These are phyloP conservation scores for Withania somnifera DNA, from an alignment of 305 asterid species.

Conservation along the genomic window DNA sequence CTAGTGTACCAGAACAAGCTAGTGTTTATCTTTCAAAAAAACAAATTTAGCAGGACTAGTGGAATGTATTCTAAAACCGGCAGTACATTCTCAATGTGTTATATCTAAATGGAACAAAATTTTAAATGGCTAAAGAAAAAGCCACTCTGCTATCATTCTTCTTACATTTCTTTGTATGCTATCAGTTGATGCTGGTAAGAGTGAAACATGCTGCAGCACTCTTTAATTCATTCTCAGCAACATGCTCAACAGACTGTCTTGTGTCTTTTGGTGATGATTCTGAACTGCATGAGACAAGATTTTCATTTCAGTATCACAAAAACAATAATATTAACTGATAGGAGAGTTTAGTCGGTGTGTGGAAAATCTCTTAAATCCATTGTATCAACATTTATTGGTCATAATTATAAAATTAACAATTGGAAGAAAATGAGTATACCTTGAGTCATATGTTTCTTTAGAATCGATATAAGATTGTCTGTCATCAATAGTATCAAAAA, in stretches of 20 bases:
- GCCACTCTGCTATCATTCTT: conserved; percentile 9
- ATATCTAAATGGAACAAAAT: neutral
- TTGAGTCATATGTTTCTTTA: conserved; percentile 57
- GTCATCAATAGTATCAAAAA: conserved; percentile 55
- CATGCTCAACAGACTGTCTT: conserved; percentile 46
- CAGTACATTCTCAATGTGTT: neutral
- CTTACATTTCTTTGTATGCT: conserved; percentile 5
- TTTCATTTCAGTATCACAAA: neutral
- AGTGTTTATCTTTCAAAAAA: neutral
- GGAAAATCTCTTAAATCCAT: neutral
- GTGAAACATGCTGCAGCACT: conserved; percentile 73
- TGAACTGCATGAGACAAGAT: conserved; percentile 37
- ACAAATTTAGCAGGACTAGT: neutral
- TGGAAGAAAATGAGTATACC: conserved; percentile 23
- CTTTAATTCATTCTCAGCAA: conserved; percentile 62
- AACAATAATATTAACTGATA: neutral
- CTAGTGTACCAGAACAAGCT: neutral
- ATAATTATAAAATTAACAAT: neutral
- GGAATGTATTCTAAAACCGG: neutral
- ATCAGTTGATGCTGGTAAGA: conserved; percentile 56
- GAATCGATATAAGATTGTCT: conserved; percentile 60
- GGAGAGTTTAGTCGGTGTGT: neutral
- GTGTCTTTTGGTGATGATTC: conserved; percentile 57
- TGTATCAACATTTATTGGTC: neutral
- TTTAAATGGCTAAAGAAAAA: conserved; percentile 9